Evolutionary conservation across 163 green algal species (phyloP).

Genomic region (Coccomyxa subellipsoidea): DNA sequence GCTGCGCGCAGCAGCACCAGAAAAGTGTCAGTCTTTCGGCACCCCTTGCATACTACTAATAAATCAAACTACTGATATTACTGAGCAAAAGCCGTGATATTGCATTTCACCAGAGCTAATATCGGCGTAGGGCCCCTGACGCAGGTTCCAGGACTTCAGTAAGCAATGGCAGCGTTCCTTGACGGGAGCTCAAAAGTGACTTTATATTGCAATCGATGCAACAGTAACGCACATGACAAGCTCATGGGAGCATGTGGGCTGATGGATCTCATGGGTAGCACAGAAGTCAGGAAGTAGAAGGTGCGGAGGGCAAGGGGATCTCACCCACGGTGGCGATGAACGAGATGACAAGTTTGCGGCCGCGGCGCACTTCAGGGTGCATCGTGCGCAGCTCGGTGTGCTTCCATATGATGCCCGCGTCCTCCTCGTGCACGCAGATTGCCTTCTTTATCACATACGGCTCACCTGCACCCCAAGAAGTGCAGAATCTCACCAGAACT

Average conservation of each 20-base stretch:
- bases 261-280: too few relatives aligned
- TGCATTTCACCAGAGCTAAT: too few relatives aligned
- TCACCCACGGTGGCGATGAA: constrained; percentile 64
- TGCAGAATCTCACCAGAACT: neutral
- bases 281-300: neutral
- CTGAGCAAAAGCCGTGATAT: too few relatives aligned
- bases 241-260: too few relatives aligned
- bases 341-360: constrained; percentile 73
- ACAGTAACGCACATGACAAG: too few relatives aligned
- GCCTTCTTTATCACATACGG: constrained; percentile 68
- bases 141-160: too few relatives aligned
- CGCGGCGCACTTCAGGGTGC: constrained; percentile 52
- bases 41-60: too few relatives aligned
- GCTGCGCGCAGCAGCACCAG: constrained; percentile 7
- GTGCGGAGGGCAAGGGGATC: neutral
- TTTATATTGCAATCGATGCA: too few relatives aligned
- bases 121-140: too few relatives aligned
- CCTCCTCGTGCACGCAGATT: constrained; percentile 94
- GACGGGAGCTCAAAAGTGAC: too few relatives aligned
- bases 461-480: constrained; percentile 17
- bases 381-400: constrained; percentile 78
- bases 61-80: too few relatives aligned
- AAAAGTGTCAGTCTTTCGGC: neutral
- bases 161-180: too few relatives aligned
- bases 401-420: constrained; percentile 84